Conservation (phyloP, 768 basidiomycete species). For the Mycena rosella region DNA sequence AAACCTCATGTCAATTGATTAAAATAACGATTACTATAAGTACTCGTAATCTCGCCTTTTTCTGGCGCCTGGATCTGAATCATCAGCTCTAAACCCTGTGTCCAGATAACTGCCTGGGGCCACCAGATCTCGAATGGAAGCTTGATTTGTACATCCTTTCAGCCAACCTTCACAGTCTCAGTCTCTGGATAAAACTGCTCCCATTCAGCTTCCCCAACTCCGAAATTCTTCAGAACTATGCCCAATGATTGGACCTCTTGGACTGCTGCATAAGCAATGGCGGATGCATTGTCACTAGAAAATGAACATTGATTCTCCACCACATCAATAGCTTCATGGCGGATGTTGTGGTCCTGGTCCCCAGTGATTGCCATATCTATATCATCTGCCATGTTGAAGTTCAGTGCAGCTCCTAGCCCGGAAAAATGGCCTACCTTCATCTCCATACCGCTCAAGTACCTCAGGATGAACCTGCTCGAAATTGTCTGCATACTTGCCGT, state of each 20-base stretch:
- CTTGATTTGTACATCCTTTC: background rate
- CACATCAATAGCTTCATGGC: conserved; percentile 16
- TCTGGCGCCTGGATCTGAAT: conserved; percentile 6
- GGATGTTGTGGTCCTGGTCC: conserved; percentile 12
- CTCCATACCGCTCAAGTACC: conserved; percentile 19
- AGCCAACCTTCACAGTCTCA: conserved; percentile 3
- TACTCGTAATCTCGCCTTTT: background rate
- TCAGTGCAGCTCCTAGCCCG: background rate
- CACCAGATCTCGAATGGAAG: conserved; percentile 15
- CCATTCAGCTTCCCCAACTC: conserved; percentile 14
- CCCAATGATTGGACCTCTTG: background rate
- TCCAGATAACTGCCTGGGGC: conserved; percentile 13
- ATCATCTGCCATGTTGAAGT: background rate
- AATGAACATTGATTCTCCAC: background rate
- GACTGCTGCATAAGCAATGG: background rate
- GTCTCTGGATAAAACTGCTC: conserved; percentile 9
- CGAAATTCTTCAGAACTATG: background rate
- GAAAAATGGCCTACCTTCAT: background rate
- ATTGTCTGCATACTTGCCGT: conserved; percentile 27
- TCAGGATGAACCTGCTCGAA: conserved; percentile 22
- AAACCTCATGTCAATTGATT: too few species aligned
- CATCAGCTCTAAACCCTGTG: conserved; percentile 16
- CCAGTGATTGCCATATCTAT: conserved; percentile 14
- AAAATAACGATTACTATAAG: too few species aligned
- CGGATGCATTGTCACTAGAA: background rate